These are phyloP conservation scores for Xylariaceae sp. DNA, from an alignment of 2,329 filamentous ascomycete genomes.

Conservation along the genomic window DNA sequence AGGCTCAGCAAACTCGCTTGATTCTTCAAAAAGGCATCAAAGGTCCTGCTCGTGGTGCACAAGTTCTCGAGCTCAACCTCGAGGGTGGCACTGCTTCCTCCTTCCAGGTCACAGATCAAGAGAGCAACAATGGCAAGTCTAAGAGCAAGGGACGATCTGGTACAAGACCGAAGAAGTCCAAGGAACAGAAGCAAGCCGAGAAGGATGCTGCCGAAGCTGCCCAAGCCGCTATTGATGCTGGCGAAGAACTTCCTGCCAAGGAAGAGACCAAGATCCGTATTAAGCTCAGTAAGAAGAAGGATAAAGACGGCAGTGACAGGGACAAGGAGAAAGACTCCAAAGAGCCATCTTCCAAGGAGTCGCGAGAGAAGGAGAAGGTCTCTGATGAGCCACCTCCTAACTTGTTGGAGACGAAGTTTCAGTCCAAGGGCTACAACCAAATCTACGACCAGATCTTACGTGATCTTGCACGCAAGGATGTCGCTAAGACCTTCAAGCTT, in stretches of 20 bases:
- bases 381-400: conserved; percentile 35
- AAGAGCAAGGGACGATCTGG: conserved; percentile 55
- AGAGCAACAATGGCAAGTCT: conserved; percentile 42
- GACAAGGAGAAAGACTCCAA: conserved; percentile 39
- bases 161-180: conserved; percentile 83
- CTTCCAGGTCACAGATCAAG: conserved; percentile 66
- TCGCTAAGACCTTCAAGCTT: conserved; percentile 86
- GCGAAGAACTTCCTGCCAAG: conserved; percentile 62
- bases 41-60: conserved; percentile 65
- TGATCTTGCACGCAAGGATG: conserved; percentile 88
- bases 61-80: conserved; percentile 71
- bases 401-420: conserved; percentile 61
- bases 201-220: conserved; percentile 81
- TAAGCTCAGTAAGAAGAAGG: conserved; percentile 51
- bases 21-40: conserved; percentile 83
- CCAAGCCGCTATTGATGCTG: conserved; percentile 76
- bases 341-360: conserved; percentile 43
- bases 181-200: conserved; percentile 77
- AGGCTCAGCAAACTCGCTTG: conserved; percentile 84
- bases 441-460: conserved; percentile 98
- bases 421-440: conserved; percentile 91
- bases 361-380: conserved; percentile 38
- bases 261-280: conserved; percentile 61
- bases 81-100: conserved; percentile 83
- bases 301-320: conserved; percentile 40